A percentile compares a stretch with the other conserved stretches of the same genome.
phyloP scores from a whole-genome alignment of 495 filamentous ascomycete genomes.

The Talaromyces thailandensis region DNA sequence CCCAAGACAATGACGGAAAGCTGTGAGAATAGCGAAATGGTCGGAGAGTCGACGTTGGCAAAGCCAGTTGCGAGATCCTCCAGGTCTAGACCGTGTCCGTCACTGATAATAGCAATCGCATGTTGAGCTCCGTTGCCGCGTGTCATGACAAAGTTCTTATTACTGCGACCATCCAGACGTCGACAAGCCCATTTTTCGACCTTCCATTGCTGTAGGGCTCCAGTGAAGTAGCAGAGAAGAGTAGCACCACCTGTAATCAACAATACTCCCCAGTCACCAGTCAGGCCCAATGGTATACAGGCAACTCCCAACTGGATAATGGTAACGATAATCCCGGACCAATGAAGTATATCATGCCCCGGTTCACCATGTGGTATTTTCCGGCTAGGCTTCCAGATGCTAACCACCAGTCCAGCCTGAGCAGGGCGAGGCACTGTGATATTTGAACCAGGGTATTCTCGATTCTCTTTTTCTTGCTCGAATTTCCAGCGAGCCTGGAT shows the following conservation, averaged over 20 bases:
- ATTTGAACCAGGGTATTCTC: not conserved
- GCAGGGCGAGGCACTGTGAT: conserved; percentile 7
- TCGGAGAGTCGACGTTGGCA: conserved; percentile 9
- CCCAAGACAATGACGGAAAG: conserved; percentile 13
- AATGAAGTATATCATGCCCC: conserved; percentile 22
- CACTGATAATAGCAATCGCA: conserved; percentile 30
- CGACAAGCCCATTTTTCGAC: conserved; percentile 43
- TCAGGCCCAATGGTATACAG: conserved; percentile 29
- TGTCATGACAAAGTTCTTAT: conserved; percentile 27
- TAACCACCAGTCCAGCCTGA: conserved; percentile 13
- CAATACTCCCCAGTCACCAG: conserved; percentile 36
- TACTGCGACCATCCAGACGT: conserved; percentile 1
- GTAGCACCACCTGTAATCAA: conserved; percentile 32
- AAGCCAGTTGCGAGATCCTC: conserved; percentile 34
- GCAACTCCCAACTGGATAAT: conserved; percentile 39
- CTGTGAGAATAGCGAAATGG: conserved; percentile 10
- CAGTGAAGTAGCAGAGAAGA: conserved; percentile 24
- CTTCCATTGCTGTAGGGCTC: conserved; percentile 35
- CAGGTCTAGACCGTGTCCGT: conserved; percentile 29
- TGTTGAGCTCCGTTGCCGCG: conserved; percentile 36
- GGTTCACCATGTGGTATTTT: not conserved
- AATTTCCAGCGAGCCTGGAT: conserved; percentile 12
- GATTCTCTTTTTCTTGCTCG: conserved; percentile 4
- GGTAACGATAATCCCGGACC: conserved; percentile 21
- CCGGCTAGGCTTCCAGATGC: conserved; percentile 11